phyloP scores from a whole-genome alignment of 164 flowering plant genomes.

The Tinospora cordifolia region DNA sequence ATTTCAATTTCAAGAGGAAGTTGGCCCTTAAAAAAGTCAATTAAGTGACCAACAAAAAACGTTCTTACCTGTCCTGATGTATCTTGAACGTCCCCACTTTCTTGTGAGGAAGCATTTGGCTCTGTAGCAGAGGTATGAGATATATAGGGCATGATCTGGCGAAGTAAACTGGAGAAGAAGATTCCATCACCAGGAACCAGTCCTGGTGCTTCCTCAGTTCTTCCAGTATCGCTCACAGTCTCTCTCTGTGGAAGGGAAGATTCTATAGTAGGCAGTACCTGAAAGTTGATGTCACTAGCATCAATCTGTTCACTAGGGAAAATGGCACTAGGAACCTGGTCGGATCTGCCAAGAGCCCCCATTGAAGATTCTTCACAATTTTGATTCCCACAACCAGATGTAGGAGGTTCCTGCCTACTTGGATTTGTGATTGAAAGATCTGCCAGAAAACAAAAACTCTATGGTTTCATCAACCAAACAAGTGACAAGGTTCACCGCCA shows the following conservation, averaged over 20 bases:
- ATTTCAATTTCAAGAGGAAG: not conserved
- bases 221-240: constrained; percentile 16
- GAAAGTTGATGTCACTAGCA: constrained; percentile 15
- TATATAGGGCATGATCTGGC: constrained; percentile 48
- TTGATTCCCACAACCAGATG: constrained; percentile 18
- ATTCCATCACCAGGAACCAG: constrained; percentile 35
- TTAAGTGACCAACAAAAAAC: not conserved
- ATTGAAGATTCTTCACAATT: constrained; percentile 18
- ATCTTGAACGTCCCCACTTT: constrained; percentile 16
- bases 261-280: constrained; percentile 12
- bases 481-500: not conserved
- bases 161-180: constrained; percentile 45
- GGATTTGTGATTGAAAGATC: constrained; percentile 19
- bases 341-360: constrained; percentile 26
- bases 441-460: constrained; percentile 6
- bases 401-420: constrained; percentile 18
- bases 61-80: constrained; percentile 26
- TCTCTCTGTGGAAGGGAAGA: constrained; percentile 16
- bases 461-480: not conserved
- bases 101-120: constrained; percentile 18
- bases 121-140: constrained; percentile 22
- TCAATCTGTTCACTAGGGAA: constrained; percentile 26
- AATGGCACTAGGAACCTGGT: constrained; percentile 30
- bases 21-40: not conserved
- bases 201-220: constrained; percentile 24